Base-by-base conservation (phyloP, 352 stramenopile genomes). In the Blastocystis sp. region DNA sequence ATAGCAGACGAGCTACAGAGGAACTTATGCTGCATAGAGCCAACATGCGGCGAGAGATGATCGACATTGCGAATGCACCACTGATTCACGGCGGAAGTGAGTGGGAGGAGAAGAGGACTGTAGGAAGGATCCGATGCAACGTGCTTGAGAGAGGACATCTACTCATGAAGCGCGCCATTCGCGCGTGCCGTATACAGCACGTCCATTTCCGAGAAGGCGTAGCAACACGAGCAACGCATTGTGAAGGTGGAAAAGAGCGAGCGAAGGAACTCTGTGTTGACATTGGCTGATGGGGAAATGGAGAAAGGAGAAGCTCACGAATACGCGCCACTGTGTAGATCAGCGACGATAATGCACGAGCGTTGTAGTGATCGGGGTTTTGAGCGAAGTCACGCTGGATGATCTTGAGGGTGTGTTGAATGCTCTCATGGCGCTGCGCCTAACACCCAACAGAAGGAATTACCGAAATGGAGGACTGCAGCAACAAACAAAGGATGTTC, bases 401-500 rank as follows among this genome's bases (percentile, higher is more conserved):
- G 14, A 81, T 53, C 17, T 62, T 23, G 60, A 81, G 19, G 41
- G 19, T 48, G 38, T 2, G 43, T 4, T n/a, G 7, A 9, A 48
- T 9, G 43, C 28, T 48, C 3, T 65, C 19, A 2, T 64, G 2
- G 41, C 28, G 59, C 69, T 79, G 61, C 10, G 34, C 17, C 7
- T 62, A 79, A 56, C 23, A 9, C 5, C 11, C 17, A 79, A 2
- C 11, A 38, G 1, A 61, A 79, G 17, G 3, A 56, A 65, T 43
- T 21, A 81, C 71, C 3, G 28, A 41, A 11, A 59, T 17, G 2
- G 43, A 34, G 40, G 41, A 81, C 5, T 45, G 71, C 19, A 81
- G 45, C 14, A 81, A 81, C 17, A 81, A 38, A 66, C 71, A 81
- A n/a, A 81, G 23, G 0, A 81, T 45, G 66, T 81, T 81, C 28